Evolutionary conservation across 768 basidiomycete species (phyloP), one percentile per base, ranked within the genome.

Genomic region (Megacollybia marginata): DNA sequence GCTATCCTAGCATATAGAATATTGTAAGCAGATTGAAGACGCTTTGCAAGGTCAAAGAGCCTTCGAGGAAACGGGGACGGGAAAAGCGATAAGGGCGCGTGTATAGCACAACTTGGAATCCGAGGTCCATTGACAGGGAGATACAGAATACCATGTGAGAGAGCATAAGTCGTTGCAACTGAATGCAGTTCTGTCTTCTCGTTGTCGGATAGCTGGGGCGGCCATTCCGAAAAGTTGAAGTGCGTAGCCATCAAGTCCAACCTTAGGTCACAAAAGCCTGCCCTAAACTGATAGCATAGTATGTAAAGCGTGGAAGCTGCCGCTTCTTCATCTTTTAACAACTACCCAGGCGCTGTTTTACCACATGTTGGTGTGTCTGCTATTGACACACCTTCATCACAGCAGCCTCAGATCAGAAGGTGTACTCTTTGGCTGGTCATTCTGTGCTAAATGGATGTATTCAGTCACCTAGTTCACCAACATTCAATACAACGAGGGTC

Each of bases 61-160:
- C 63, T 49, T 12, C 85, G 75, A 1, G 95, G 93, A 55, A 96
- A 80, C 0, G 93, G 91, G 0, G 91, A 81, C 1, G 96, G 95
- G 56, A 93, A 78, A 36, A 99, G 72, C 0, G 94, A 78, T 54
- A 97, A 69, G 0, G 96, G 96, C 0, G 93, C 94, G 61, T 96
- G 89, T 56, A 94, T 89, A 0, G 83, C 84, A n/a, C 83, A 80
- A 10, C 80, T 78, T 2, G 85, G 81, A 50, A 82, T 76, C 32
- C 64, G 70, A 9, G 57, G 52, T 3, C 44, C 40, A 8, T 69
- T 56, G 1, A 69, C 64, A 3, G 75, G 89, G 16, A 92, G 82
- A 63, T 90, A 91, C n/a, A 86, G 70, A 28, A 97, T 73, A 7
- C 90, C 89, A 62, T 88, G 85, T 2, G 91, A 78, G 46, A 98